A percentile compares a stretch with the other conserved stretches of the same genome.
Conservation (phyloP, 805 yeast species). For the Wickerhamiella hasegawae region DNA sequence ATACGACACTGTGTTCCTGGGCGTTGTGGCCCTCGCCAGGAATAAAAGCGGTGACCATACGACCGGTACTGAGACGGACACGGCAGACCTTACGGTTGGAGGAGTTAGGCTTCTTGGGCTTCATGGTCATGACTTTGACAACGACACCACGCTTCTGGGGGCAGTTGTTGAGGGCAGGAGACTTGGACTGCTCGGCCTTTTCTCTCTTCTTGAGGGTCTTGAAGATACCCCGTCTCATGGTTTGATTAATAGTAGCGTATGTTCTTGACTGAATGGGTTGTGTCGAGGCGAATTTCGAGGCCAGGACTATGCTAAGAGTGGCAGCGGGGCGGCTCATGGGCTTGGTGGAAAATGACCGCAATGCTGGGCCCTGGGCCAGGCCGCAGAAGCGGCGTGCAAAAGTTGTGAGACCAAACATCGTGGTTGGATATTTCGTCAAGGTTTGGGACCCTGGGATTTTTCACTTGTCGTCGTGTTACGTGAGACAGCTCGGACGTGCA, state of each 20-base stretch:
- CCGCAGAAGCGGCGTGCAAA: too few species aligned
- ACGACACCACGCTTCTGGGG: constrained; percentile 93
- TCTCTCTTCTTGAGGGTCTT: constrained; percentile 19
- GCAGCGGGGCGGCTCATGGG: too few species aligned
- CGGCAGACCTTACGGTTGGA: constrained; percentile 96
- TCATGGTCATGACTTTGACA: constrained; percentile 79
- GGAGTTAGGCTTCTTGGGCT: constrained; percentile 97
- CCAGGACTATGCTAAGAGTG: too few species aligned
- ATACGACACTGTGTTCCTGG: constrained; percentile 93
- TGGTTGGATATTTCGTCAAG: too few species aligned
- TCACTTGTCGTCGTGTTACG: too few species aligned
- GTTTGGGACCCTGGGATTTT: too few species aligned
- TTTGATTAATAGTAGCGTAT: constrained; percentile 23
- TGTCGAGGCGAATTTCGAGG: too few species aligned
- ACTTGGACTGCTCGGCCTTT: constrained; percentile 29
- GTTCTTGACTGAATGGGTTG: too few species aligned
- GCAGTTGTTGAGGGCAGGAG: constrained; percentile 70
- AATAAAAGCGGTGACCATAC: constrained; percentile 76
- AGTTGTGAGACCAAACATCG: too few species aligned
- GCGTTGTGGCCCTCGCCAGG: constrained; percentile 98
- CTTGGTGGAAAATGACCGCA: too few species aligned
- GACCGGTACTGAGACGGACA: constrained; percentile 83
- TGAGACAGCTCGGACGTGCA: too few species aligned
- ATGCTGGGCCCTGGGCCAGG: too few species aligned
- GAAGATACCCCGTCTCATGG: constrained; percentile 19